Percentiles rank a stretch among this genome's conserved stretches.
These are phyloP conservation scores for Reutealis trisperma DNA, from an alignment of 345 rosid genomes.

Conservation along the genomic window DNA sequence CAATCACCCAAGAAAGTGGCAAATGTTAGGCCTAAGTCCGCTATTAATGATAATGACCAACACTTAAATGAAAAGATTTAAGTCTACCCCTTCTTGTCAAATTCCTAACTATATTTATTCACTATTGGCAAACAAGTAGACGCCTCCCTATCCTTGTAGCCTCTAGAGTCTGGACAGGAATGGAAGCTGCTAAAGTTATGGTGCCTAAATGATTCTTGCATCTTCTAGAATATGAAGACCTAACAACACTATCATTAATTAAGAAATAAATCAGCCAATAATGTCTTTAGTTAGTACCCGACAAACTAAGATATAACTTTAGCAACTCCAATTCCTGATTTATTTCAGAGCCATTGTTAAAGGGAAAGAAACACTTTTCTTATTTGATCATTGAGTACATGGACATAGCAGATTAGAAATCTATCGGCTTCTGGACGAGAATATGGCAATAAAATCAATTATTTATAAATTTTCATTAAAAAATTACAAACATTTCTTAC, in stretches of 20 bases:
- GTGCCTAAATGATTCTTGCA: background rate
- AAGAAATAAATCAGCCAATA: too few species aligned
- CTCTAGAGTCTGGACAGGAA: background rate
- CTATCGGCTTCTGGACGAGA: too few species aligned
- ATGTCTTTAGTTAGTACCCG: too few species aligned
- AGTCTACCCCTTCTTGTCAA: constrained; percentile 11
- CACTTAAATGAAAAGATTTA: background rate
- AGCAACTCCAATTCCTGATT: too few species aligned
- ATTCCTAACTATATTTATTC: background rate
- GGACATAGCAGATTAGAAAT: too few species aligned
- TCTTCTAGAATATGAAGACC: background rate
- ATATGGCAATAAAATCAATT: too few species aligned
- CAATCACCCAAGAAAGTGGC: background rate
- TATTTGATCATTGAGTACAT: too few species aligned
- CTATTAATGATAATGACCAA: background rate
- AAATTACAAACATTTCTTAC: too few species aligned
- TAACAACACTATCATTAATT: background rate
- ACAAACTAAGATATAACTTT: too few species aligned
- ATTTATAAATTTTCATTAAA: too few species aligned
- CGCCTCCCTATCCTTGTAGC: background rate
- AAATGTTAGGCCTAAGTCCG: constrained; percentile 21
- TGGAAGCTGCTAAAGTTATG: background rate
- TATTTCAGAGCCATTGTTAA: too few species aligned
- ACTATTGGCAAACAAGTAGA: background rate
- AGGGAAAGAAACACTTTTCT: too few species aligned